Percentiles rank a stretch among this genome's conserved stretches.
Conservation (phyloP, 805 yeast species). For the Nakazawaea siamensis region DNA sequence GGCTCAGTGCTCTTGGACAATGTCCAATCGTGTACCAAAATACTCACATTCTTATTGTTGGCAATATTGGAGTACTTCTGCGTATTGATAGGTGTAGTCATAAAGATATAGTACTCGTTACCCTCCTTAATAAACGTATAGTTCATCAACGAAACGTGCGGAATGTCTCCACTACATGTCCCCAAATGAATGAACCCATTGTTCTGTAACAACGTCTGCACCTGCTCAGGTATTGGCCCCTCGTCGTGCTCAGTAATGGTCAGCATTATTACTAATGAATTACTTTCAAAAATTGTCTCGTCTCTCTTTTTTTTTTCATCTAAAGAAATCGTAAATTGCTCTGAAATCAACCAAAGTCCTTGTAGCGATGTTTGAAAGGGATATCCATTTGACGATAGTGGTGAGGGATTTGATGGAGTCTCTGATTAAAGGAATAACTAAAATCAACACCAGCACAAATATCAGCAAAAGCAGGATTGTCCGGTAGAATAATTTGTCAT, state of each 20-base stretch:
- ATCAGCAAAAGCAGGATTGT: not conserved
- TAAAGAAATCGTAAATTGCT: too few species aligned
- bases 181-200: conserved; percentile 79
- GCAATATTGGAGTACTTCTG: conserved; percentile 65
- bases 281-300: too few species aligned
- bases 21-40: conserved; percentile 88
- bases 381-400: too few species aligned
- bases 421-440: too few species aligned
- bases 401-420: not conserved
- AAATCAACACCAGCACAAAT: not conserved
- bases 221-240: conserved; percentile 23
- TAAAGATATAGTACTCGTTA: conserved; percentile 40
- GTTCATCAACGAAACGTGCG: conserved; percentile 90
- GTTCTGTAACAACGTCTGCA: conserved; percentile 40
- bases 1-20: conserved; percentile 36
- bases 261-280: too few species aligned
- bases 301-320: too few species aligned
- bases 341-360: too few species aligned
- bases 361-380: too few species aligned
- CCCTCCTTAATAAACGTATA: conserved; percentile 55
- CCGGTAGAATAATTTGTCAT: not conserved
- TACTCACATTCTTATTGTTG: conserved; percentile 68
- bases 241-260: too few species aligned
- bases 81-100: conserved; percentile 67
- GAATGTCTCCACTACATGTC: conserved; percentile 58